Evolutionary conservation across 345 rosid species (phyloP), one percentile per base, ranked within the genome.

Genomic region (Arabis hirsuta): DNA sequence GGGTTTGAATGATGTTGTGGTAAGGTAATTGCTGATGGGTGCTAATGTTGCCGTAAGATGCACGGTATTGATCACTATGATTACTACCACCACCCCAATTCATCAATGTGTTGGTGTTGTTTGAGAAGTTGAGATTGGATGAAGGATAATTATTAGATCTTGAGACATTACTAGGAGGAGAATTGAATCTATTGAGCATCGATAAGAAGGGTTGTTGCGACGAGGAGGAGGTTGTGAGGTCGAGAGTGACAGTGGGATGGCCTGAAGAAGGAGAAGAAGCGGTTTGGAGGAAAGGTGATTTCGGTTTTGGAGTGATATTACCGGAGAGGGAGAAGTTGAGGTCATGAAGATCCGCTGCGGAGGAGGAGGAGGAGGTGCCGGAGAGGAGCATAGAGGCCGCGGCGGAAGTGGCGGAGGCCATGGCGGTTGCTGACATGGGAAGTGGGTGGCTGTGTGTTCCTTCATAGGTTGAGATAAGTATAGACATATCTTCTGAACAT

Each of bases 391-490:
- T 94, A 34, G 88, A 85, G 48, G 95, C 98, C 0, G 98, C 98
- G 1, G 97, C 96, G 1, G 95, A 86, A 52, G 97, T 94, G 55
- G 98, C 84, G 55, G 97, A 90, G 65, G 97, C 97, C 97, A 94
- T 90, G n/a, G 96, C 89, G 0, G 96, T 91, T 42, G 98, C 98
- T 10, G 98, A 80, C 51, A 85, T 58, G 3, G 96, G 85, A 78
- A 94, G 98, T 34, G 91, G 88, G 67, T 94, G 98, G 83, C 87
- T 94, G 80, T 94, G 98, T 43, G 83, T 83, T 76, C 98, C 98
- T 84, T 94, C 98, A 45, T 94, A 94, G 48, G 98, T 90, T 56
- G 97, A 88, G 73, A 84, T 84, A 62, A 94, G 82, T 53, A 94
- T 81, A 24, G 97, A 84, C 96, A 86, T 83, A 76, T 94, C 98